These are phyloP conservation scores for Penicillium sp. DNA, from an alignment of 2,329 filamentous ascomycete genomes.

Conservation along the genomic window DNA sequence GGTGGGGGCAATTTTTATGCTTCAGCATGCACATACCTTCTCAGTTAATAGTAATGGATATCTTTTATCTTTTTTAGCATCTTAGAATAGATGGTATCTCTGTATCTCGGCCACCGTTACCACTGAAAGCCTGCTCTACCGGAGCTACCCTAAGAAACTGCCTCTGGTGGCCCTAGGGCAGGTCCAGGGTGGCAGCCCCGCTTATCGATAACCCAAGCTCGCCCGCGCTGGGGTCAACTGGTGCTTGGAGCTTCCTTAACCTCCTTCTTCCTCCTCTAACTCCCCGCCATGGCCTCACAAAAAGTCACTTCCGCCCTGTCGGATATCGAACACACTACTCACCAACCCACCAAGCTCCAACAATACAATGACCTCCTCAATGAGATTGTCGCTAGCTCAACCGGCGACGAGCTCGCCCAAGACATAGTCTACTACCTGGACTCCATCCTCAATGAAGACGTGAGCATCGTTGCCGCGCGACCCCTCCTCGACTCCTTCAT, in stretches of 20 bases:
- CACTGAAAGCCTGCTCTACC: too few species aligned
- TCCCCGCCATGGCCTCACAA: constrained; percentile 52
- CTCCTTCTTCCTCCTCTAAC: neutral
- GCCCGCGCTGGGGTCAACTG: too few species aligned
- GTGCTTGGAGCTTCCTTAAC: too few species aligned
- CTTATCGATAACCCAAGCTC: too few species aligned
- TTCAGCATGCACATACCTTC: too few species aligned
- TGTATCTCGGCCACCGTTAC: too few species aligned
- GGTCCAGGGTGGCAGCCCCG: too few species aligned
- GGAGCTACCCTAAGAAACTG: too few species aligned
- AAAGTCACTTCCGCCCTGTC: constrained; percentile 54
- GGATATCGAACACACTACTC: constrained; percentile 54
- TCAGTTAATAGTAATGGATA: too few species aligned
- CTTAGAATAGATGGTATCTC: too few species aligned
- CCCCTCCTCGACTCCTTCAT: constrained; percentile 74
- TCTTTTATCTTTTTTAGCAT: too few species aligned
- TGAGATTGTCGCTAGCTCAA: constrained; percentile 55
- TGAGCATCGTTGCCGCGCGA: constrained; percentile 77
- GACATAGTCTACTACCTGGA: constrained; percentile 72
- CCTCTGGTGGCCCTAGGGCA: too few species aligned
- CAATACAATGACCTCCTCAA: constrained; percentile 63
- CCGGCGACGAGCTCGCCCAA: constrained; percentile 53
- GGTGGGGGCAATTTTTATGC: constrained; percentile 2
- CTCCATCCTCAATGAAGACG: constrained; percentile 69
- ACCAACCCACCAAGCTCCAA: constrained; percentile 56